Conservation (phyloP, 768 basidiomycete genomes). For the Pisolithus orientalis region DNA sequence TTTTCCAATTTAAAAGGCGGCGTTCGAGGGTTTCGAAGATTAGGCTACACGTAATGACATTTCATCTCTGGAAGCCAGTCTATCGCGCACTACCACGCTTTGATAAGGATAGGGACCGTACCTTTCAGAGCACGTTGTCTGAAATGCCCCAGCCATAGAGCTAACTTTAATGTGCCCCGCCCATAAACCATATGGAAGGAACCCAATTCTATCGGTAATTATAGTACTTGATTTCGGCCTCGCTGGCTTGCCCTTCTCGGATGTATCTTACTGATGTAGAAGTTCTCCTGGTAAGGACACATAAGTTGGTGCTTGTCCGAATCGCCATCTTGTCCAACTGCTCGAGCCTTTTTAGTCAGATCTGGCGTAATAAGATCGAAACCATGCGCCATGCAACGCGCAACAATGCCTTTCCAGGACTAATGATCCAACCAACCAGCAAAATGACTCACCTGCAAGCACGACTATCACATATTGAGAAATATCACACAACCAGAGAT, state of each 20-base stretch:
- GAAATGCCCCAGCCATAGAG: constrained; percentile 9
- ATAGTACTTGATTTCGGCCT: neutral
- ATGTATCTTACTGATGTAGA: too few relatives aligned
- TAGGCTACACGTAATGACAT: constrained; percentile 6
- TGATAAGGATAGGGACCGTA: neutral
- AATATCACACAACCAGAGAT: neutral
- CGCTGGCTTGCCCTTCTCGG: neutral
- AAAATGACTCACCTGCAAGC: neutral
- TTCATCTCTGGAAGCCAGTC: neutral
- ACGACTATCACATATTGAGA: neutral
- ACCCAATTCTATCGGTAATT: constrained; percentile 4
- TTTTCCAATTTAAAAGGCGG: neutral
- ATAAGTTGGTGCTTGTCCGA: neutral
- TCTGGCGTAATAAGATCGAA: neutral
- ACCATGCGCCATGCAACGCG: neutral
- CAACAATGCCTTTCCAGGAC: neutral
- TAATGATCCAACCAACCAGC: neutral
- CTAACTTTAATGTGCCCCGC: constrained; percentile 19
- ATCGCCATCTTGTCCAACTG: neutral
- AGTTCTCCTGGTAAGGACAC: neutral
- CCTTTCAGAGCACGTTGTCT: constrained; percentile 6
- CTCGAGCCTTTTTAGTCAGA: neutral
- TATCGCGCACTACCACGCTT: constrained; percentile 1
- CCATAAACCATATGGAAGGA: constrained; percentile 17
- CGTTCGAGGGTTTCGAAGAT: constrained; percentile 2